Evolutionary conservation across 1,284 basidiomycete genomes (phyloP), one percentile per base, ranked within the genome.

Genomic region (Trichosporon ovoides): DNA sequence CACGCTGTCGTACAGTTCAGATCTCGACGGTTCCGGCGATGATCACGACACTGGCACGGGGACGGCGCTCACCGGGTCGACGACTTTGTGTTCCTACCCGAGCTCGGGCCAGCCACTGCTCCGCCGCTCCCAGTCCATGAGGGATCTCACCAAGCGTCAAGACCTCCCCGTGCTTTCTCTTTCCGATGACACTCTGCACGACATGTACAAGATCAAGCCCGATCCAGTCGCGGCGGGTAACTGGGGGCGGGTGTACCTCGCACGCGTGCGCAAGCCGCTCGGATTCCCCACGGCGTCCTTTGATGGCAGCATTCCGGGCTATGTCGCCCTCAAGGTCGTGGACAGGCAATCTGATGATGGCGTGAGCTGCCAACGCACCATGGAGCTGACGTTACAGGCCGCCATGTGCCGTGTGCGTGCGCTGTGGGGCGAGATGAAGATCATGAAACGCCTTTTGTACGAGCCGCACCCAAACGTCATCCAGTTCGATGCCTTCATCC

Each of bases 381-480:
- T 3, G 31, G 24, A 36, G n/a, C 33, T 38, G 28, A 35, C 46
- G 20, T 22, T 37, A 43, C 56, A 63, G 61, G 49, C 52, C 13
- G 37, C 54, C n/a, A 34, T 40, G 6, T 56, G 57, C 35, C 84
- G 92, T 57, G 87, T 96, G 56, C 82, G 85, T 67, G 91, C 91
- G 53, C 80, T 94, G 78, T 94, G 89, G 90, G 91, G 91, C 71
- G 91, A 94, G 80, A 92, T 93, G 90, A 92, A 92, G 81, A 87
- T 93, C 64, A 85, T 94, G 63, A 82, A 87, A 64, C 80, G 84
- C 12, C 84, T 95, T 72, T 87, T 87, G 75, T 78, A 84, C 52
- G 86, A 91, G 68, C 84, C 87, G 9, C 92, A 96, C 73, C 91
- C 91, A 1, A 88, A 88, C 62, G 87, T 97, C 73, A 87, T 97